Percentiles rank a stretch among this genome's conserved stretches.
phyloP scores from a whole-genome alignment of 2,329 filamentous ascomycete genomes.

The Fusarium ramigenum region DNA sequence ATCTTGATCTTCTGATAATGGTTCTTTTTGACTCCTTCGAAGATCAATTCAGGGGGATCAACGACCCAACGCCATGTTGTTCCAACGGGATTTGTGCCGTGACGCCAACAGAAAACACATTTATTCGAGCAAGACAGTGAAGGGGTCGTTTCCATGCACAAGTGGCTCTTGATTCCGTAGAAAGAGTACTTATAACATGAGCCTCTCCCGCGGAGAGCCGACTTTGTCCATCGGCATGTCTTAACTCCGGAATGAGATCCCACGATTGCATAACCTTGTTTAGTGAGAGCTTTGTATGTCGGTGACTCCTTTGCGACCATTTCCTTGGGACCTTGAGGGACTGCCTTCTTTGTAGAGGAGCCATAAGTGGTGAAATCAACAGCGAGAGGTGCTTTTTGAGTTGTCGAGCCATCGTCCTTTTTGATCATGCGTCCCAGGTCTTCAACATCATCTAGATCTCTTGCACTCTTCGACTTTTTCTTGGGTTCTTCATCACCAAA shows the following conservation, averaged over 20 bases:
- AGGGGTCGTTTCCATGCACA: constrained; percentile 98
- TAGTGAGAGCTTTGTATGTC: constrained; percentile 88
- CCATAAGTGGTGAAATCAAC: constrained; percentile 87
- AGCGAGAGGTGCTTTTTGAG: constrained; percentile 65
- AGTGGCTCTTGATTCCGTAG: constrained; percentile 94
- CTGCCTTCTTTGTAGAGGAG: constrained; percentile 57
- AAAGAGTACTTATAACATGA: constrained; percentile 99
- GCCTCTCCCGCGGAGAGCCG: constrained; percentile 88
- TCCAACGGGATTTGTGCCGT: constrained; percentile 95
- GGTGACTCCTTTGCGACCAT: constrained; percentile 95
- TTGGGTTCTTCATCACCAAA: constrained; percentile 55
- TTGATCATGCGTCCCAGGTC: constrained; percentile 77
- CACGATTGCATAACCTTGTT: constrained; percentile 95
- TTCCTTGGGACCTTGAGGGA: constrained; percentile 71
- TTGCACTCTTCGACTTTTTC: constrained; percentile 46
- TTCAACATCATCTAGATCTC: constrained; percentile 79
- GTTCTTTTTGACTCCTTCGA: constrained; percentile 86
- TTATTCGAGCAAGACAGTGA: constrained; percentile 97
- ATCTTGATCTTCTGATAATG: constrained; percentile 99
- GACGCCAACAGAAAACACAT: constrained; percentile 98
- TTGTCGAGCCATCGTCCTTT: constrained; percentile 48
- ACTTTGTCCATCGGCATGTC: constrained; percentile 99
- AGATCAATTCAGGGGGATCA: constrained; percentile 89
- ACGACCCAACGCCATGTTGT: constrained; percentile 98
- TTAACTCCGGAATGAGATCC: constrained; percentile 97